These are phyloP conservation scores for Trichoderma polysporum DNA, from an alignment of 2,329 filamentous ascomycete genomes.

Conservation along the genomic window DNA sequence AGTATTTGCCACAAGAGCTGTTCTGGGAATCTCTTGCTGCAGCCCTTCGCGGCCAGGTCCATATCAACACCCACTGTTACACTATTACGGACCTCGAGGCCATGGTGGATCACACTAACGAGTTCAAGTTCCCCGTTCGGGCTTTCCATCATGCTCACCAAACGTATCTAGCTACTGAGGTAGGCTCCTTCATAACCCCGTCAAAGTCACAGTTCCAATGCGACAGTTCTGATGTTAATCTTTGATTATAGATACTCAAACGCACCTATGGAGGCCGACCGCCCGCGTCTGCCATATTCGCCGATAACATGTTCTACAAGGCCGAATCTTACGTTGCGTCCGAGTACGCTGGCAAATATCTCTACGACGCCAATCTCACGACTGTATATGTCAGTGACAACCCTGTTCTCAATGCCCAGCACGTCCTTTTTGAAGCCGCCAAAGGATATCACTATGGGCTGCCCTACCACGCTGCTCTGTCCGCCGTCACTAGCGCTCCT, in stretches of 20 bases:
- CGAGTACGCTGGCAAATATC: constrained; percentile 64
- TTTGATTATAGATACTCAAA: constrained; percentile 49
- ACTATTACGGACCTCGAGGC: constrained; percentile 67
- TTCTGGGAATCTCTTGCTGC: constrained; percentile 63
- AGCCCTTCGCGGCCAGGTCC: constrained; percentile 64
- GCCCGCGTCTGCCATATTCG: constrained; percentile 63
- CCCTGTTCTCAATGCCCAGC: constrained; percentile 67
- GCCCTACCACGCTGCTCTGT: constrained; percentile 59
- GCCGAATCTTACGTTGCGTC: constrained; percentile 64
- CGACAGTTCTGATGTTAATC: background rate
- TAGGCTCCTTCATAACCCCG: constrained; percentile 29
- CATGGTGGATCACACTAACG: constrained; percentile 68
- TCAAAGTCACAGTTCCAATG: too few species aligned
- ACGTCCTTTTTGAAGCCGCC: constrained; percentile 65
- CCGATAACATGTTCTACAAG: constrained; percentile 74
- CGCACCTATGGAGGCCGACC: constrained; percentile 54
- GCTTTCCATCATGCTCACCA: constrained; percentile 71
- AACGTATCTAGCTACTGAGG: constrained; percentile 64
- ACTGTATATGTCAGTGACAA: constrained; percentile 71
- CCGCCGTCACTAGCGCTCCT: constrained; percentile 58
- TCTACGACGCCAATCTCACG: constrained; percentile 64
- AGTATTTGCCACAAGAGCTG: constrained; percentile 62
- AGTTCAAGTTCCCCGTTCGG: constrained; percentile 65
- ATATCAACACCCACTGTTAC: constrained; percentile 72
- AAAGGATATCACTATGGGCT: constrained; percentile 60